Percentiles rank a stretch among this genome's conserved stretches.
Evolutionary conservation across 768 basidiomycete species (phyloP).

Genomic region (Chlorophyllum brunneum): DNA sequence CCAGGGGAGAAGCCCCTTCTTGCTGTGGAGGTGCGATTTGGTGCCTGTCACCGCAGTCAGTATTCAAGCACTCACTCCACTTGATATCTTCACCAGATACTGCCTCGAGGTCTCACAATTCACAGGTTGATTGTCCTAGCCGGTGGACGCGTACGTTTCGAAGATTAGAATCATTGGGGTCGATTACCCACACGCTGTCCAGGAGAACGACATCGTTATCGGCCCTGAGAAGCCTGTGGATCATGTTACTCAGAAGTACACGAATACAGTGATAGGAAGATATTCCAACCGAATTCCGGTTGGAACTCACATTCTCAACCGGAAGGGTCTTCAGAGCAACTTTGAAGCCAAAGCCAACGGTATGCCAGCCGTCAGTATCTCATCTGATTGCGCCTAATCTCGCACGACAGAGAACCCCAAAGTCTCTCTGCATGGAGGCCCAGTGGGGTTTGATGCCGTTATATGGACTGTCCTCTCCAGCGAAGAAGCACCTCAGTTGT

Average conservation of each 20-base stretch:
- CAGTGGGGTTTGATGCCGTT: slow-evolving; percentile 56
- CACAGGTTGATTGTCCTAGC: slow-evolving; percentile 64
- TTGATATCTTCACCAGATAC: slow-evolving; percentile 37
- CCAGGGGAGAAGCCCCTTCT: slow-evolving; percentile 35
- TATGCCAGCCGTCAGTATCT: slow-evolving; percentile 9
- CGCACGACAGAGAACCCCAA: slow-evolving; percentile 35
- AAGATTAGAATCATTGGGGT: slow-evolving; percentile 2
- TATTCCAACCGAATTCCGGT: slow-evolving; percentile 72
- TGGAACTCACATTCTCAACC: slow-evolving; percentile 48
- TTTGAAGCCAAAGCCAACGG: slow-evolving; percentile 44
- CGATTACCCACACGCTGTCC: slow-evolving; percentile 6
- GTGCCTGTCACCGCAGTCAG: background rate
- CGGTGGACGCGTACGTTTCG: slow-evolving; percentile 50
- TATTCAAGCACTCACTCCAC: background rate
- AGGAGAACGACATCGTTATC: slow-evolving; percentile 77
- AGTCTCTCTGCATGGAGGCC: slow-evolving; percentile 74
- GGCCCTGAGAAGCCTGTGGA: slow-evolving; percentile 63
- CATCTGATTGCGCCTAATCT: background rate
- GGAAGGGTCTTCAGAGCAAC: slow-evolving; percentile 45
- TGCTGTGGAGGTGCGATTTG: slow-evolving; percentile 53
- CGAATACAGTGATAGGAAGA: slow-evolving; percentile 68
- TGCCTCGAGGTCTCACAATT: slow-evolving; percentile 66
- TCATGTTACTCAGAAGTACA: slow-evolving; percentile 62
- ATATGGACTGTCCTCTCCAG: slow-evolving; percentile 46
- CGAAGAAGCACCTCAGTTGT: slow-evolving; percentile 43